Base-by-base conservation (phyloP, 495 filamentous ascomycete species). In the Aspergillus baeticus region DNA sequence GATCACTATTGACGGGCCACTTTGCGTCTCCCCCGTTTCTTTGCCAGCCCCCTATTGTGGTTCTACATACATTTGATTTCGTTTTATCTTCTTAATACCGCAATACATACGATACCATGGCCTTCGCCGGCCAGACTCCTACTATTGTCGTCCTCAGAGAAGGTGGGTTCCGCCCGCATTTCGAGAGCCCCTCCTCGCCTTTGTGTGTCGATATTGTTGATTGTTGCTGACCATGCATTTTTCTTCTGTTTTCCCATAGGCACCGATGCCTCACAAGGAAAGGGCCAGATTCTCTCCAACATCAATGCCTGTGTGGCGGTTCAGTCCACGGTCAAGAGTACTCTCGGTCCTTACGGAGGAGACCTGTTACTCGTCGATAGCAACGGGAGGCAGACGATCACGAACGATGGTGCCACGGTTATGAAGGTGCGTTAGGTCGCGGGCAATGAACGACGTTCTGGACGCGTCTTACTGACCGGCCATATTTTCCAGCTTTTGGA, bases 301-400 rank as follows among this genome's bases (percentile, higher is more conserved):
- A 98, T 98, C 77, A 96, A 96, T 78, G 94, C 93, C 59, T 98
- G 94, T 75, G 80, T 96, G 65, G 92, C 93, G n/a, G 93, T 98
- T 33, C 94, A 98, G 74, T 83, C 88, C 36, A 97, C 94, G 54
- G 90, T 98, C 71, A 90, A 92, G 78, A 89, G 87, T 67, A 98
- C 94, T 13, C 78, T 98, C 41, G 94, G 94, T n/a, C 94, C 94
- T 10, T 98, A 98, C 74, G 94, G 94, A 66, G 94, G 94, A 58
- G 94, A 98, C 75, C 77, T 98, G 67, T 81, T 98, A 64, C 82
- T 98, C 70, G 94, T 98, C 55, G 95, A 98, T 74, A 84, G 82
- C 66, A 96, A 97, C 80, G 94, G 94, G 69, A 87, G 72, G 70
- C 91, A 96, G 77, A 98, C 94, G 60, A 97, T 98, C 65, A 98